Conservation (phyloP, 2,329 filamentous ascomycete species). For the Venturia effusa region DNA sequence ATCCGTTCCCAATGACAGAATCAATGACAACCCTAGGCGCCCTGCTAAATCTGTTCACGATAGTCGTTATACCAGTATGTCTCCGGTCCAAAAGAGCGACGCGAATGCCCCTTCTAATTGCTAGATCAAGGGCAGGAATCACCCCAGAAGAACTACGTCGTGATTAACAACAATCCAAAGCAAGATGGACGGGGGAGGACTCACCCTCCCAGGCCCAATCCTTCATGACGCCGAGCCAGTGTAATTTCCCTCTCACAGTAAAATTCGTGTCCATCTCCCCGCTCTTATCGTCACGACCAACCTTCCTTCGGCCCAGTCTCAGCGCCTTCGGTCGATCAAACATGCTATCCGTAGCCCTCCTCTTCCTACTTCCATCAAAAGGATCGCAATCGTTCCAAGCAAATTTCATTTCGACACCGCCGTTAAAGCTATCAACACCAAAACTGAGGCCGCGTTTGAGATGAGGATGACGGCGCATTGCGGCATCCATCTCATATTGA, state of each 20-base stretch:
- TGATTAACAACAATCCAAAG: not conserved
- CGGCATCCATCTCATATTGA: constrained; percentile 26
- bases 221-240: constrained; percentile 63
- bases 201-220: constrained; percentile 64
- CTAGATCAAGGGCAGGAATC: constrained; percentile 7
- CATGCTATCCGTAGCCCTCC: constrained; percentile 13
- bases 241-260: constrained; percentile 53
- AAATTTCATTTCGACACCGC: not conserved
- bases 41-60: constrained; percentile 8
- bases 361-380: constrained; percentile 7
- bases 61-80: not conserved
- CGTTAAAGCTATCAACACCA: not conserved
- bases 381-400: constrained; percentile 5
- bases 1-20: not conserved
- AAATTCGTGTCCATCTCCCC: constrained; percentile 45
- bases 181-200: constrained; percentile 18
- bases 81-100: not conserved
- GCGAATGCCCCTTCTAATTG: not conserved
- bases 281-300: constrained; percentile 14
- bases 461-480: constrained; percentile 13
- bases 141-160: constrained; percentile 30
- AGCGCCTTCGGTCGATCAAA: constrained; percentile 15
- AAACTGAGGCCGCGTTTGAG: constrained; percentile 12
- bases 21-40: not conserved
- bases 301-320: constrained; percentile 3